Evolutionary conservation across 2,329 filamentous ascomycete genomes (phyloP), one percentile per base, ranked within the genome.

Genomic region (Verticillium nonalfalfae): DNA sequence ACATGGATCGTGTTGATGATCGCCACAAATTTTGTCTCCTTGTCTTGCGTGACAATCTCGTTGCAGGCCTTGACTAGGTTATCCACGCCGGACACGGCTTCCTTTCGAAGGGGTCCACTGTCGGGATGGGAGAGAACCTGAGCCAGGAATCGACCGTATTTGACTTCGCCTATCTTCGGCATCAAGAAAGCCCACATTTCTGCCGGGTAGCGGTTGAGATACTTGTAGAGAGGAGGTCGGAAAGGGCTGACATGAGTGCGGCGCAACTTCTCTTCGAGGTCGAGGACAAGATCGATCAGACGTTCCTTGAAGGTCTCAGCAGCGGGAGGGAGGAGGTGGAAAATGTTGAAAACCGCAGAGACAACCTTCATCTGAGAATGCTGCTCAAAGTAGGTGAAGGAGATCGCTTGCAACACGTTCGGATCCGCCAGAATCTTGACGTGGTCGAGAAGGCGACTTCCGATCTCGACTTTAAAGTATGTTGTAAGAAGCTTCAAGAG

Each of bases 401-500:
- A 97, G 1, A 95, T 91, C 69, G 93, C 91, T 72, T 98, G 93
- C 66, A 98, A 79, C 14, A 87, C 84, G 59, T 81, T 83, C 2
- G 90, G 85, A 62, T 97, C 93, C 1, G 94, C 93, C 65, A 99
- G 93, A 11, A 89, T 85, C 71, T 94, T 94, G 75, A 97, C 90
- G 69, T 99, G 95, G 66, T 98, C 94, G 10, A 99, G 81, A n/a
- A 99, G 78, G 31, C 95, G 86, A 26, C 91, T 86, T 7, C 95
- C 96, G 60, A 99, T 99, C 72, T 99, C 95, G 1, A 98, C 93
- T 76, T 99, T 99, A 77, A 99, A 99, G 74, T 99, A 99, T 63
- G 95, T 98, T 0, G 94, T 99, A 18, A 99, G 80, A 1, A 99
- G 81, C 65, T 95, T 94, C 63, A 99, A 77, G 1, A 99, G 81